A percentile compares a stretch with the other conserved stretches of the same genome.
Evolutionary conservation across 2,329 filamentous ascomycete species (phyloP).

Genomic region (Aspergillus hortae): DNA sequence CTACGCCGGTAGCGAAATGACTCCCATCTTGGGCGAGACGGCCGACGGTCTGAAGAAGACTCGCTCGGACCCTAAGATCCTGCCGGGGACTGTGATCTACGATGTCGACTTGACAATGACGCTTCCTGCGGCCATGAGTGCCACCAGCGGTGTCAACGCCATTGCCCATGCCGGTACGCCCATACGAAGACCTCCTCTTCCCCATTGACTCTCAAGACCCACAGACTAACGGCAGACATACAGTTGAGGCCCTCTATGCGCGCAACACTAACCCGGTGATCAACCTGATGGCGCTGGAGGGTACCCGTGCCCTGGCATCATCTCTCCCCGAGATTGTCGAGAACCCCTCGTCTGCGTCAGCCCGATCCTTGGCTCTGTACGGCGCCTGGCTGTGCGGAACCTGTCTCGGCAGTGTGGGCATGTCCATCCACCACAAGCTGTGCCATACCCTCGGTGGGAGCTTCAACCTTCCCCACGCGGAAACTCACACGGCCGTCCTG

Average conservation of each 20-base stretch:
- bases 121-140: constrained; percentile 51
- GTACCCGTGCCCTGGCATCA: constrained; percentile 51
- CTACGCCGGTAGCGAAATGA: constrained; percentile 63
- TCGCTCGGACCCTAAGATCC: constrained; percentile 54
- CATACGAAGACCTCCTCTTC: not conserved
- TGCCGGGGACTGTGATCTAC: constrained; percentile 61
- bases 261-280: constrained; percentile 60
- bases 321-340: constrained; percentile 53
- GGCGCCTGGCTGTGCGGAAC: constrained; percentile 64
- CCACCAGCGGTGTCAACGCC: constrained; percentile 61
- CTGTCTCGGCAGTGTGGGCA: constrained; percentile 57
- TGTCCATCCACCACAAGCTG: constrained; percentile 66
- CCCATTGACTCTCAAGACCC: too few relatives aligned
- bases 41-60: constrained; percentile 57
- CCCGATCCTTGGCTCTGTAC: constrained; percentile 55
- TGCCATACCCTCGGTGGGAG: constrained; percentile 63
- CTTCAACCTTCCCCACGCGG: constrained; percentile 62
- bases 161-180: constrained; percentile 58
- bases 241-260: constrained; percentile 62
- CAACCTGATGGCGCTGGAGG: constrained; percentile 56
- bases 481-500: constrained; percentile 62
- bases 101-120: constrained; percentile 62
- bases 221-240: not conserved
- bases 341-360: constrained; percentile 43
- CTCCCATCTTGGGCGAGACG: constrained; percentile 62